Base-by-base conservation (phyloP, 169 alveolate species). In the Plasmodium coatneyi region DNA sequence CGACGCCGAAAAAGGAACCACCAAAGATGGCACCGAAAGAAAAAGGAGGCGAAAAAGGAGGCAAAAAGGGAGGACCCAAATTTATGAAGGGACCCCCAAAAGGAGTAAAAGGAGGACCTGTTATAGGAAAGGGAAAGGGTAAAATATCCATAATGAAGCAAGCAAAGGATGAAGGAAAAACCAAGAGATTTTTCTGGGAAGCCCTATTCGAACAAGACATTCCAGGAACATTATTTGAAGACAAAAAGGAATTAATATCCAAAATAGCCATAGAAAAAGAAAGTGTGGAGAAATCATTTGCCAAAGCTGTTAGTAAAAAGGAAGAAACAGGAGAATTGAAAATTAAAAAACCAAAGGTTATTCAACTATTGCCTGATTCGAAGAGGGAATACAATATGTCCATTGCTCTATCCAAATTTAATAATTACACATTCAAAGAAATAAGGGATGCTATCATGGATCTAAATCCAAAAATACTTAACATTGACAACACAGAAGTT, bases 321-420 rank as follows among this genome's bases (percentile, higher is more conserved):
- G 81, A 71, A 76, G 81, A 46, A 46, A 71, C 71, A 16, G 71
- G 12, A 9, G 93, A 83, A 72, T 5, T 49, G 19, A 82, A 87
- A 83, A 71, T 94, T 52, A 79, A 66, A 66, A 81, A 83, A 87
- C 84, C 83, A 87, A 91, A 96, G 96, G 83, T 95, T 52, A 91
- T 97, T 76, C 98, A 96, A 25, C 95, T 97, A 80, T 95, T 97
- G 71, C 99, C 99, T 0, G 98, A 97, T 91, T 92, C 98, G n/a
- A 97, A 97, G 96, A 94, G 98, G 72, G 97, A 98, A 60, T 97
- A 97, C 96, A 97, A 97, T 92, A 97, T 97, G 97, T 97, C 97
- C 87, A 97, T 97, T 76, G 98, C 98, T 22, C 92, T 97, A 49
- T 95, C 98, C n/a, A 97, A 97, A 87, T 97, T 97, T 96, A 96